phyloP scores from a whole-genome alignment of 2,329 filamentous ascomycete species.

The Talaromyces pinophilus region DNA sequence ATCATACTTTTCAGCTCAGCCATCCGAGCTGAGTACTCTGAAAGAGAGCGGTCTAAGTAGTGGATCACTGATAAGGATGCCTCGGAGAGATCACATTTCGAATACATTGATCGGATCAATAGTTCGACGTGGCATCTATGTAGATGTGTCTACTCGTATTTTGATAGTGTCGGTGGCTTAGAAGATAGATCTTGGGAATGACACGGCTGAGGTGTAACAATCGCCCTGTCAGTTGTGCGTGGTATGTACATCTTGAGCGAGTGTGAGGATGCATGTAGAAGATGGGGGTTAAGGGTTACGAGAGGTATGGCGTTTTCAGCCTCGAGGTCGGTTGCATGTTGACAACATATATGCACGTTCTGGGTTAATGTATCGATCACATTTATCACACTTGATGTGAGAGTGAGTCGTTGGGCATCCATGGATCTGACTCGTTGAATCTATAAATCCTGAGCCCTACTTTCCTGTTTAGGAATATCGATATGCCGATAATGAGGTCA shows the following conservation, averaged over 20 bases:
- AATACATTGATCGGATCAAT: not conserved
- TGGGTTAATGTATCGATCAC: not conserved
- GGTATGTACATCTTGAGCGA: too few species aligned
- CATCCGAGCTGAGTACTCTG: not conserved
- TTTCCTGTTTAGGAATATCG: not conserved
- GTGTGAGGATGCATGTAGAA: not conserved
- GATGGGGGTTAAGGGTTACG: too few species aligned
- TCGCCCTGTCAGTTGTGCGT: too few species aligned
- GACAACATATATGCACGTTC: not conserved
- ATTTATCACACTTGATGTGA: not conserved
- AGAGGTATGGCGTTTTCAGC: not conserved
- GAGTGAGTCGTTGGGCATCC: not conserved
- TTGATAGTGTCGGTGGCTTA: too few species aligned
- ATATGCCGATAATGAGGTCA: not conserved
- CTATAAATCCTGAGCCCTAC: not conserved
- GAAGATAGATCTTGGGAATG: too few species aligned
- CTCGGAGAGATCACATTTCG: slow-evolving; percentile 3
- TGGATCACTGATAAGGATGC: not conserved
- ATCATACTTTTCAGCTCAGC: not conserved
- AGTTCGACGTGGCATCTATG: not conserved
- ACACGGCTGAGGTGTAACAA: too few species aligned
- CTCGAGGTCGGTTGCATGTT: not conserved
- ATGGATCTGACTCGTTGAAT: not conserved
- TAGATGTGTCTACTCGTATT: not conserved
- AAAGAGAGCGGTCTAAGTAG: not conserved